Base-by-base conservation (phyloP, 192 early-diverging fungal species). In the Coemansia sp. region DNA sequence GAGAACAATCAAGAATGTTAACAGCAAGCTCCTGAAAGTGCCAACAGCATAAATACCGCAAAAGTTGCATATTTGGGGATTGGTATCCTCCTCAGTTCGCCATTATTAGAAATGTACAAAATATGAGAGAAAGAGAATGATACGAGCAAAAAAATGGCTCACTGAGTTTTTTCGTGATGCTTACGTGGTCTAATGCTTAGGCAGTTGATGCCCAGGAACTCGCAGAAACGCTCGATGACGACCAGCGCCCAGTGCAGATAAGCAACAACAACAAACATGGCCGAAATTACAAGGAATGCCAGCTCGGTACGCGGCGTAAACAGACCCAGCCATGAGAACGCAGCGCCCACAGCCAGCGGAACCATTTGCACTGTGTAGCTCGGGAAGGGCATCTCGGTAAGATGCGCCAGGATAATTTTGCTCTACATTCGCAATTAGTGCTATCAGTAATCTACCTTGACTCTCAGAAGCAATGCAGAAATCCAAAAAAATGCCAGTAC, bases 201-300 rank as follows among this genome's bases (percentile, higher is more conserved):
- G 63, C 93, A 96, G 50, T 87, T 81, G 76, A 96, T 96, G 56
- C 84, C 86, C 51, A 96, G 73, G 65, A 84, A 87, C 36, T 83
- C 75, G 68, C 93, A 96, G 78, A 96, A 94, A 40, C 87, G 85
- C 56, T 89, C 82, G 60, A 96, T 92, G 63, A 96, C 89, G 40
- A 88, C 69, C 51, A 86, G 57, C 37, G 90, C 90, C 91, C 91
- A 96, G 77, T 91, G 86, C 53, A 84, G 51, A 76, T 96, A 96
- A 21, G 88, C 89, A 9, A 87, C 64, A 21, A 82, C 62, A 42
- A 86, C 84, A 78, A 90, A 91, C 38, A 70, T 59, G 46, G 90
- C 87, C 69, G 87, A 87, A 28, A 67, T 77, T 50, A 80, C 80
- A 38, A 96, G 59, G 73, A 83, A 93, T 43, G 73, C 31, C 50